phyloP scores from a whole-genome alignment of 768 basidiomycete species.

The Tylopilus rubrobrunneus region DNA sequence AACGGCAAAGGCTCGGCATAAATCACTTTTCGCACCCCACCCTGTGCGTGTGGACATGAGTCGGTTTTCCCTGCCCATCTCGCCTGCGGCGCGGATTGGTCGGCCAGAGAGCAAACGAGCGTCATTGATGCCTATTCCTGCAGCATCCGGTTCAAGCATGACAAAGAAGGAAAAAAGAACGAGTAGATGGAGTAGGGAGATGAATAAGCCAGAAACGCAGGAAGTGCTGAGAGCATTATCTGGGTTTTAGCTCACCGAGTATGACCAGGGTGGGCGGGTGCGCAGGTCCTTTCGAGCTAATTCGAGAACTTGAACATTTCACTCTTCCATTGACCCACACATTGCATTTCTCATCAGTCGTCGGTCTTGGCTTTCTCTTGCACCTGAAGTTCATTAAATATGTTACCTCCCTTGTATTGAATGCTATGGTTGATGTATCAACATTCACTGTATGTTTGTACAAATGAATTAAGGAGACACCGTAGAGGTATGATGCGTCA shows the following conservation, averaged over 20 bases:
- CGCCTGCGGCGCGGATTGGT: not conserved
- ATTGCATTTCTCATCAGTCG: not conserved
- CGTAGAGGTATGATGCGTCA: slow-evolving; percentile 21
- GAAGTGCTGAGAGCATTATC: slow-evolving; percentile 17
- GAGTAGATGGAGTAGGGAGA: slow-evolving; percentile 16
- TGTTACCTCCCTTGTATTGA: not conserved
- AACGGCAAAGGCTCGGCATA: no score
- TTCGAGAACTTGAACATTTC: not conserved
- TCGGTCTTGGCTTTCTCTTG: not conserved
- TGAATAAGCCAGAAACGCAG: slow-evolving; percentile 21
- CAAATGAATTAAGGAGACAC: not conserved
- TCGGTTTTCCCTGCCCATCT: slow-evolving; percentile 20
- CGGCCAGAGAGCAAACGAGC: slow-evolving; percentile 2
- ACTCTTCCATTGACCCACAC: not conserved
- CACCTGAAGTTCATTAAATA: not conserved
- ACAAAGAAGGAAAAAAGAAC: slow-evolving; percentile 14
- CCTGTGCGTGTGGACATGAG: slow-evolving; percentile 3
- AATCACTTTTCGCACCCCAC: slow-evolving; percentile 14
- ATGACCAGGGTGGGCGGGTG: not conserved
- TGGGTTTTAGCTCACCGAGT: not conserved
- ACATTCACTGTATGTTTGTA: not conserved
- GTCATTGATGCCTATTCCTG: not conserved
- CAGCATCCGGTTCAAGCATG: not conserved
- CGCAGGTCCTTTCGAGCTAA: no score
- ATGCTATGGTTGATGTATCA: not conserved